Conservation (phyloP, 2,329 filamentous ascomycete genomes). For the Fulvia fulva region DNA sequence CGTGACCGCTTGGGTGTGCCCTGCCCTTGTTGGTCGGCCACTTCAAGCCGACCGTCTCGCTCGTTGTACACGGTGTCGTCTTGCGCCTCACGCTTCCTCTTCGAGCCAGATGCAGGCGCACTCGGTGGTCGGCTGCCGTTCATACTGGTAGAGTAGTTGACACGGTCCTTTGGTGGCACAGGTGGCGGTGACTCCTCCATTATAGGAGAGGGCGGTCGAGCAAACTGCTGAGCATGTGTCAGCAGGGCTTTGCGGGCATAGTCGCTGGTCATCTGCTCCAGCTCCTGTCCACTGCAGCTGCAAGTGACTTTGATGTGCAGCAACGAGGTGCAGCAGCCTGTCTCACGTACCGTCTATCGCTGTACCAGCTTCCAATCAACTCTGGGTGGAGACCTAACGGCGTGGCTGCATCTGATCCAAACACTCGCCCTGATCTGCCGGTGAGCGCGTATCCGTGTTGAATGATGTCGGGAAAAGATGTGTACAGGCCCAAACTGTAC, state of each 20-base stretch:
- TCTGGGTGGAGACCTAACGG: background rate
- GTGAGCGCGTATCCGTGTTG: background rate
- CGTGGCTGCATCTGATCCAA: background rate
- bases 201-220: slow-evolving; percentile 7
- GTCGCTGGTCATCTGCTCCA: slow-evolving; percentile 4
- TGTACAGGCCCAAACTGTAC: background rate
- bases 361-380: background rate
- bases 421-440: background rate
- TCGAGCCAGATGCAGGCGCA: slow-evolving; percentile 26
- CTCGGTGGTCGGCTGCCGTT: slow-evolving; percentile 14
- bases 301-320: background rate
- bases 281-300: background rate
- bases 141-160: slow-evolving; percentile 21
- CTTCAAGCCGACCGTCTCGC: slow-evolving; percentile 18
- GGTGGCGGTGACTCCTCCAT: slow-evolving; percentile 23
- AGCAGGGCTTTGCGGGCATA: slow-evolving; percentile 5
- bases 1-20: slow-evolving; percentile 31
- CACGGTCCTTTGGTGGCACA: slow-evolving; percentile 31
- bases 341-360: slow-evolving; percentile 1
- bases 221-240: slow-evolving; percentile 1
- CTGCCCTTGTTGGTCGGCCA: slow-evolving; percentile 20
- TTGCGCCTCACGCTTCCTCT: slow-evolving; percentile 28
- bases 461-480: background rate
- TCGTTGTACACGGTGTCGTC: slow-evolving; percentile 21
- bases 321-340: background rate